Evolutionary conservation across 2,329 filamentous ascomycete species (phyloP).

Genomic region (Aspergillus awamori): DNA sequence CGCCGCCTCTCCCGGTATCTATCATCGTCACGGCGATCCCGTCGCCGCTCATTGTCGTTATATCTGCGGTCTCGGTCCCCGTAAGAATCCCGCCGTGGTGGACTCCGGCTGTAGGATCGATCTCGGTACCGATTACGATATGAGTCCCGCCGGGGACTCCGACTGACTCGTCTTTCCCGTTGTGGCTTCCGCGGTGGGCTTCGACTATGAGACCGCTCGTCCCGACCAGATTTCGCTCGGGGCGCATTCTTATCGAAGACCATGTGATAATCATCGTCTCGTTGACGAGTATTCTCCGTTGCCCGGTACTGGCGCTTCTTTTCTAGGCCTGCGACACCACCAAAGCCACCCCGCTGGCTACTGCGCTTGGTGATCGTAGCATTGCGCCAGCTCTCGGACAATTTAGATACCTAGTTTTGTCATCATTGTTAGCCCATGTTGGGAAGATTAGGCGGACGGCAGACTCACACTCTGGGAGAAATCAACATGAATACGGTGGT

Average conservation of each 20-base stretch:
- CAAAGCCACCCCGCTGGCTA: constrained; percentile 75
- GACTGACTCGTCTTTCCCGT: constrained; percentile 35
- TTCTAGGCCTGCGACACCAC: constrained; percentile 84
- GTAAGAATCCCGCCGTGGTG: constrained; percentile 30
- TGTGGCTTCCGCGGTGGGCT: constrained; percentile 47
- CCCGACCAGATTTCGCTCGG: constrained; percentile 18
- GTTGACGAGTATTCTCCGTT: constrained; percentile 54
- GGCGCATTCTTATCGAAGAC: constrained; percentile 67
- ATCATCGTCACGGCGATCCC: constrained; percentile 32
- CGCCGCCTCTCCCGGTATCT: constrained; percentile 33
- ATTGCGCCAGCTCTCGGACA: constrained; percentile 87
- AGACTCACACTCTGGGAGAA: constrained; percentile 88
- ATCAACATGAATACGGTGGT: constrained; percentile 96
- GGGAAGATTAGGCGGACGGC: not conserved
- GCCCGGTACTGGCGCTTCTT: constrained; percentile 87
- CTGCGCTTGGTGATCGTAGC: constrained; percentile 80
- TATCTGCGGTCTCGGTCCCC: constrained; percentile 43
- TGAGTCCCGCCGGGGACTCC: constrained; percentile 31
- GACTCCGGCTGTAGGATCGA: constrained; percentile 37
- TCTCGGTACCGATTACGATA: constrained; percentile 43
- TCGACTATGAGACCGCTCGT: constrained; percentile 43
- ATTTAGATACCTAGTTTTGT: constrained; percentile 60
- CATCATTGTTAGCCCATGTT: constrained; percentile 24
- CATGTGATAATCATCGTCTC: constrained; percentile 69
- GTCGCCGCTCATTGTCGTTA: constrained; percentile 37